Evolutionary conservation across 768 basidiomycete species (phyloP), one percentile per base, ranked within the genome.

Genomic region (Leccinum fibrillosum): DNA sequence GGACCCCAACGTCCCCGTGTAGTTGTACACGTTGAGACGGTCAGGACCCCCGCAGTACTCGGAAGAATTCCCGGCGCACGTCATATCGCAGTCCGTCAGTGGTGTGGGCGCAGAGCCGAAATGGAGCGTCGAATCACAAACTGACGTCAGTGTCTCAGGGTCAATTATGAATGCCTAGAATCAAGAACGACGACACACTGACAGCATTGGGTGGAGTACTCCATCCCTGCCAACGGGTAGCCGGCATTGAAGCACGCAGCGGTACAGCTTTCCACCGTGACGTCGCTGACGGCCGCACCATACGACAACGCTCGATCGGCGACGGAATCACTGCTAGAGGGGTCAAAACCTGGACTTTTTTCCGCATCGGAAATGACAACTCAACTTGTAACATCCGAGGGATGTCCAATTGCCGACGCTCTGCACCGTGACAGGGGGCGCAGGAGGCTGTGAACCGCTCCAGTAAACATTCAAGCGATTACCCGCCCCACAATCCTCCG

Each of bases 21-120:
- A 45, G n/a, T 66, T 67, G 47, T 67, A 66, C 51, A 64, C 1
- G n/a, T 60, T 34, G 12, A 67, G 60, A 48, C 82, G 74, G 65
- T 86, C 78, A 0, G 89, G 86, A 34, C 89, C 90, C 21, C 90
- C 90, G 62, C 90, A 92, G 58, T 84, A 84, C 64, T 90, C 84
- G 0, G 83, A 61, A 30, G 66, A 49, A 26, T 67, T 67, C 25
- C 66, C 66, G 4, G 49, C 57, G 6, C 66, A 67, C 2, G 64
- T 61, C 66, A 67, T 67, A 37, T 77, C 78, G 66, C 90, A 93
- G 50, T 82, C 83, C 2, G 77, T 68, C n/a, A 77, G 71, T 0
- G 80, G 62, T 1, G 78, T 76, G 0, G 79, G 75, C 26, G 34
- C 62, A n/a, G 69, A 66, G 7, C 69, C 69, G n/a, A 44, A 37